Base-by-base conservation (phyloP, 768 basidiomycete species). In the Macrolepiota albuminosa region DNA sequence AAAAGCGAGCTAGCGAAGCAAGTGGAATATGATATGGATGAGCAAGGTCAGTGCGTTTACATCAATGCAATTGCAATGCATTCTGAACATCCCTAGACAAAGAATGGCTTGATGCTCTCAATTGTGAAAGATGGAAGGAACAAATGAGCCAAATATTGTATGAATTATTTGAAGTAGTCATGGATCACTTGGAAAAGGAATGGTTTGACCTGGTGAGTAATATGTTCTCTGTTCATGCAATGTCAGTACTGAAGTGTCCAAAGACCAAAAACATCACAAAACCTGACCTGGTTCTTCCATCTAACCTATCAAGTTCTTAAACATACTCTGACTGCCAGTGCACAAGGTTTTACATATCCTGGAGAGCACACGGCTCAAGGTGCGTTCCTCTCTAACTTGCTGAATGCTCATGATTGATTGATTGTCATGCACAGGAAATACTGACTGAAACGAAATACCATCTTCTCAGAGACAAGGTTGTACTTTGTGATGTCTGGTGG, bases 21-120 rank as follows among this genome's bases (percentile, higher is more conserved):
- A 65, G 96, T 99, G 26, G 97, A 98, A 72, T 99, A 99, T 78
- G 97, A 98, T 70, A 98, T 98, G 95, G 97, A 98, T 69, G 97
- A 98, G 70, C 95, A 98, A 84, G 95, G 94, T 89, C 40, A 21
- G 78, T 66, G 10, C 11, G 21, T 55, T 54, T 58, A 54, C 45
- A 59, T 63, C 31, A 40, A 58, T 46, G 33, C 46, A 16, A 40
- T 26, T 6, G 42, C 57, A 16, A 47, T 37, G 52, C 45, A n/a
- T 43, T 34, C 39, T 54, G 14, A 57, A 47, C 43, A 16, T 58
- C 63, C 59, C 40, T 67, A 95, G 95, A 98, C 75, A 87, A 93
- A 73, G 91, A 93, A 72, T 99, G 97, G 97, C 82, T 99, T 18
- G 92, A 97, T 62, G 73, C 78, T 0, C 73, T 94, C 64, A 99